Evolutionary conservation across 2,329 filamentous ascomycete genomes (phyloP).

Genomic region (Aspergillus intermedius): DNA sequence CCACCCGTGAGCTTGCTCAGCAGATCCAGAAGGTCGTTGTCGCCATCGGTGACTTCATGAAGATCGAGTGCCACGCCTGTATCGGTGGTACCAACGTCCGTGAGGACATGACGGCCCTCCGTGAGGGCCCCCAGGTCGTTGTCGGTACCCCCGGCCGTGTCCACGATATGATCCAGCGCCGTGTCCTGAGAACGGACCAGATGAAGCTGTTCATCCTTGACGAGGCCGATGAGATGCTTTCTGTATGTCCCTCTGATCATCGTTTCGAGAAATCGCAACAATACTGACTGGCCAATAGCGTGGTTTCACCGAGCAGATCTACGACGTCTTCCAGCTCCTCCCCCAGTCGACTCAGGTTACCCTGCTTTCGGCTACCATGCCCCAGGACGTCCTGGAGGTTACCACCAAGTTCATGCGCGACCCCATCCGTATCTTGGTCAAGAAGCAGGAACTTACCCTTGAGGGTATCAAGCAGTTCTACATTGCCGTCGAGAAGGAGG

Average conservation of each 20-base stretch:
- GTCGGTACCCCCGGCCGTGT: conserved; percentile 98
- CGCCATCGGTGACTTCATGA: conserved; percentile 99
- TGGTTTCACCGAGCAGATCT: conserved; percentile 99
- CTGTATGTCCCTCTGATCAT: conserved; percentile 18
- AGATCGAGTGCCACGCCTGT: conserved; percentile 96
- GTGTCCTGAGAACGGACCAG: conserved; percentile 89
- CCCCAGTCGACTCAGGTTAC: conserved; percentile 98
- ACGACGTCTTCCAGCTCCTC: conserved; percentile 99
- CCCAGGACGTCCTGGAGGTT: conserved; percentile 97
- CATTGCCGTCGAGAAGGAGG: conserved; percentile 99
- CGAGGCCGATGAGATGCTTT: conserved; percentile 97
- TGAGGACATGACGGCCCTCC: conserved; percentile 96
- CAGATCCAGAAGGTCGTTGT: conserved; percentile 99
- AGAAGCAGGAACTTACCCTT: conserved; percentile 98
- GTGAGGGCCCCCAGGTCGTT: conserved; percentile 93
- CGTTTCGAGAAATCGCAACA: background rate
- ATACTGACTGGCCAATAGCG: conserved; percentile 47
- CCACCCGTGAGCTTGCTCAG: conserved; percentile 95
- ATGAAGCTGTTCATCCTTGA: conserved; percentile 99
- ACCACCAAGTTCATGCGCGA: conserved; percentile 99
- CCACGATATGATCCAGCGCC: conserved; percentile 98
- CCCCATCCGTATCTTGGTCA: conserved; percentile 96
- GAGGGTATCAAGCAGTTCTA: conserved; percentile 99
- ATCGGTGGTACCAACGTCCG: conserved; percentile 97
- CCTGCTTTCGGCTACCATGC: conserved; percentile 96